These are phyloP conservation scores for Colletotrichum musicola DNA, from an alignment of 2,329 filamentous ascomycete genomes.

Conservation along the genomic window DNA sequence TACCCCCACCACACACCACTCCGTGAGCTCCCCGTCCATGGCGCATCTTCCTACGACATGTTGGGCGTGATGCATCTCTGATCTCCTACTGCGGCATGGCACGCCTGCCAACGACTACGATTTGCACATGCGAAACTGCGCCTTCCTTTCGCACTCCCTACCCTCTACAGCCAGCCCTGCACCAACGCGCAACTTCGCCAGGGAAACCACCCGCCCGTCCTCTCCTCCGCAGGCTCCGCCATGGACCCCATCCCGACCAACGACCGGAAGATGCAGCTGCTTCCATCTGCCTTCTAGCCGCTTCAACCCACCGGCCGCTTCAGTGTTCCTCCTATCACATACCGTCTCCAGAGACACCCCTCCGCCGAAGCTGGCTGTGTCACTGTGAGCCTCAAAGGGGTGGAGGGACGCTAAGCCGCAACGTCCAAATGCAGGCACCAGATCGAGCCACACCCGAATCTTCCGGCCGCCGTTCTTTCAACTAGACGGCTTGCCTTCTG, in stretches of 20 bases:
- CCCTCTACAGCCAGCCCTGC: background rate
- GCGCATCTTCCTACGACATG: background rate
- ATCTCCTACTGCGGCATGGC: background rate
- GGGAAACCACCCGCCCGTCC: background rate
- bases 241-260: conserved; percentile 4
- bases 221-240: background rate
- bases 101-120: background rate
- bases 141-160: background rate
- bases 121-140: background rate
- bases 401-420: conserved; percentile 4
- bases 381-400: conserved; percentile 30
- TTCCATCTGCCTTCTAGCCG: conserved; percentile 25
- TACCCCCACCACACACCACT: background rate
- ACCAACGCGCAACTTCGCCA: background rate
- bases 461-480: conserved; percentile 9
- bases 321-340: conserved; percentile 9
- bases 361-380: conserved; percentile 13
- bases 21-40: background rate
- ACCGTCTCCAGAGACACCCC: background rate
- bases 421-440: conserved; percentile 16
- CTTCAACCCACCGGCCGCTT: background rate
- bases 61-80: background rate
- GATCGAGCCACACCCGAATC: conserved; percentile 20
- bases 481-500: background rate
- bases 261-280: conserved; percentile 10